phyloP scores from a whole-genome alignment of 192 early-diverging fungal species.

The Rhizoclosmatium sp. region DNA sequence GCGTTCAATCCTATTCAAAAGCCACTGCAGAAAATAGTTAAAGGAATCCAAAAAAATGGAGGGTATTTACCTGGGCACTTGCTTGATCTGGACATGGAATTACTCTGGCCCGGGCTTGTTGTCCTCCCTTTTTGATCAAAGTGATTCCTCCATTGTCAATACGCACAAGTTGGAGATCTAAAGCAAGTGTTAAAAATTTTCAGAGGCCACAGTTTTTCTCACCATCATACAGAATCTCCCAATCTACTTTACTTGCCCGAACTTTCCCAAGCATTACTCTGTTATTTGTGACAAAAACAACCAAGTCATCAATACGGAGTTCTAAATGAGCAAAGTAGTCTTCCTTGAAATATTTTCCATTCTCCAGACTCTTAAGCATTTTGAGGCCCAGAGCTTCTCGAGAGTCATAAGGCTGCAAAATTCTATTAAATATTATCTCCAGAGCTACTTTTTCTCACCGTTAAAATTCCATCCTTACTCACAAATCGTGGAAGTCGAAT shows the following conservation, averaged over 20 bases:
- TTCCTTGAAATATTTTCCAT: slow-evolving; percentile 81
- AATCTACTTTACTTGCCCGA: slow-evolving; percentile 78
- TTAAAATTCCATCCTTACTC: slow-evolving; percentile 84
- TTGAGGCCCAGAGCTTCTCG: slow-evolving; percentile 86
- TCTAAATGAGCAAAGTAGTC: slow-evolving; percentile 88
- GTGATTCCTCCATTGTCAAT: slow-evolving; percentile 48
- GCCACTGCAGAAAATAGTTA: slow-evolving; percentile 17
- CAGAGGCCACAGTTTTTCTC: not conserved
- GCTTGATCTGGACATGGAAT: slow-evolving; percentile 55
- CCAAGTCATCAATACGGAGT: slow-evolving; percentile 83
- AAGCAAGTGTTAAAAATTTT: not conserved
- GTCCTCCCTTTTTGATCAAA: slow-evolving; percentile 41
- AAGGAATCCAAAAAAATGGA: not conserved
- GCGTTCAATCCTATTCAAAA: slow-evolving; percentile 39
- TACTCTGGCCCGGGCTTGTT: slow-evolving; percentile 42
- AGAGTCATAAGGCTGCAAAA: slow-evolving; percentile 63
- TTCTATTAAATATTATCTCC: not conserved
- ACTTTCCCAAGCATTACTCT: slow-evolving; percentile 80
- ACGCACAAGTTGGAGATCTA: slow-evolving; percentile 52
- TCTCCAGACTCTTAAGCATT: slow-evolving; percentile 83
- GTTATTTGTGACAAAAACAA: slow-evolving; percentile 82
- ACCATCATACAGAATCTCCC: slow-evolving; percentile 79
- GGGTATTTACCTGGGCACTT: slow-evolving; percentile 46
- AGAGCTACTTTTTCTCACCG: slow-evolving; percentile 47
- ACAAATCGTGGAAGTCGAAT: slow-evolving; percentile 86